Percentiles rank a stretch among this genome's conserved stretches.
These are phyloP conservation scores for Xylaria venustula DNA, from an alignment of 495 filamentous ascomycete species.

Conservation along the genomic window DNA sequence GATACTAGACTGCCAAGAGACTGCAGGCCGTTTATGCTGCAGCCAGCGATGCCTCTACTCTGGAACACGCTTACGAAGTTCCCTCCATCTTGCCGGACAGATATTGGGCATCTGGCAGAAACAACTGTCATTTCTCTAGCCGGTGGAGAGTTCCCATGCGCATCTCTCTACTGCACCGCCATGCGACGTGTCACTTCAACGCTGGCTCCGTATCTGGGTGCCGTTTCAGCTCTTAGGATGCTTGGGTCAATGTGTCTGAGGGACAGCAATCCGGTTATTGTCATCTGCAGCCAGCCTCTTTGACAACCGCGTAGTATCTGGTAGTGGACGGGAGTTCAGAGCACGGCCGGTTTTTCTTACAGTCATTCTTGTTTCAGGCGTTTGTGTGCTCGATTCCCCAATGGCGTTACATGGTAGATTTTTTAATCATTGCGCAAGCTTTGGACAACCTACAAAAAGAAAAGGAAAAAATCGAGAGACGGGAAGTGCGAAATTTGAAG, in stretches of 20 bases:
- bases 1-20: conserved; percentile 2
- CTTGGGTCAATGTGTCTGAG: conserved; percentile 5
- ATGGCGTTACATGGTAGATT: conserved; percentile 8
- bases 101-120: conserved; percentile 5
- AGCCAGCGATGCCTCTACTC: not conserved
- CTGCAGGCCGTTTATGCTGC: conserved; percentile 7
- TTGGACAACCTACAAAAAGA: not conserved
- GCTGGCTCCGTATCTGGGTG: conserved; percentile 7
- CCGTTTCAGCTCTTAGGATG: conserved; percentile 15
- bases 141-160: conserved; percentile 1
- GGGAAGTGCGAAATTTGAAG: not conserved
- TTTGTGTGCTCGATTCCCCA: not conserved
- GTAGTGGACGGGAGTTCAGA: not conserved
- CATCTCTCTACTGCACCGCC: not conserved
- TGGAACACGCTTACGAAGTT: conserved; percentile 3
- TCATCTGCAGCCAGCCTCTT: not conserved
- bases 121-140: conserved; percentile 6
- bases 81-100: not conserved
- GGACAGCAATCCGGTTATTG: conserved; percentile 2
- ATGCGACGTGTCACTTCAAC: conserved; percentile 14
- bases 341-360: not conserved
- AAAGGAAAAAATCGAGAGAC: not conserved
- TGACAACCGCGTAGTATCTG: not conserved
- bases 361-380: conserved; percentile 1
- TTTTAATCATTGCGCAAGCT: conserved; percentile 12